Evolutionary conservation across 306 rosid genomes (phyloP), one percentile per base, ranked within the genome.

Genomic region (Malus orientalis): DNA sequence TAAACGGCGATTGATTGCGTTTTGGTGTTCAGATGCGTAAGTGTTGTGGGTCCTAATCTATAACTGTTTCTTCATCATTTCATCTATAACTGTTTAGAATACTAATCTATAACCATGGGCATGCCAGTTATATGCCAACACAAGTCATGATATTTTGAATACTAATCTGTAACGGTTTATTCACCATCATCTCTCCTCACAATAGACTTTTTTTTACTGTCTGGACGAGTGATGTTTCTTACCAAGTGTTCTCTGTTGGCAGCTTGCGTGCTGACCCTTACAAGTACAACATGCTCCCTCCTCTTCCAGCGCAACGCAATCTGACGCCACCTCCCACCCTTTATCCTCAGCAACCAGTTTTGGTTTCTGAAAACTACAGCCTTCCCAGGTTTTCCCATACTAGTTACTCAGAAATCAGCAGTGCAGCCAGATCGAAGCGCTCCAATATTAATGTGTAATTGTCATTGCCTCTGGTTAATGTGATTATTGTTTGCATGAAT

Each of bases 321-420:
- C 89, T 92, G 80, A 91, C 96, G 0, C 97, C 97, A 30, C 99
- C 99, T 5, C 97, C 97, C 32, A 96, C 99, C 0, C 96, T 96
- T 23, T 96, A 96, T 86, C 99, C 99, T 68, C 99, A 96, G 84
- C 97, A 91, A 76, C 99, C 99, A 22, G 96, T 96, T 84, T 81
- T 86, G 9, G 96, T 86, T 68, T 83, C 97, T 19, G 91, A 89
- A 85, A 88, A 81, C 84, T 85, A 82, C 84, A 84, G 84, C 84
- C 87, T 86, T 77, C 93, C 99, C 18, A 91, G 91, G 81, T 92
- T 87, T 89, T 76, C 93, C 12, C 70, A 80, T 80, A 78, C 90
- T 54, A 84, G 92, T 76, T 86, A 95, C 73, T 76, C 88, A 14
- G 93, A 89, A 83, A 75, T 82, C 80, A 82, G 81, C 86, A 51